phyloP scores from a whole-genome alignment of 495 filamentous ascomycete species.

The Penicillium goetzii region DNA sequence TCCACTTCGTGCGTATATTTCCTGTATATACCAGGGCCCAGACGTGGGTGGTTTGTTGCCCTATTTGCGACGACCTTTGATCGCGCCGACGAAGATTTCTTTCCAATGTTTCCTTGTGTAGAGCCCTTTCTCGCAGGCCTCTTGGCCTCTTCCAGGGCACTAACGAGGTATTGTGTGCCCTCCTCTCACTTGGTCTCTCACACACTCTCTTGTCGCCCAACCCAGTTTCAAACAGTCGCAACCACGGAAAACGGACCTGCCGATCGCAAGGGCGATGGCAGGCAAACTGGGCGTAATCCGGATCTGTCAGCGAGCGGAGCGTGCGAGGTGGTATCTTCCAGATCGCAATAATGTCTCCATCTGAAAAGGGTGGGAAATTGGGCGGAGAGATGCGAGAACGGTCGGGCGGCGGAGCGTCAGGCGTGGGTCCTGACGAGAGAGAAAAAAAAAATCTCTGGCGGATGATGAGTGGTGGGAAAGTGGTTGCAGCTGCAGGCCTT shows the following conservation, averaged over 20 bases:
- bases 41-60: not conserved
- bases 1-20: constrained; percentile 1
- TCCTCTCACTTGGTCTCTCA: not conserved
- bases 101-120: not conserved
- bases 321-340: constrained; percentile 29
- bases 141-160: not conserved
- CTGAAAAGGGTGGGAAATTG: constrained; percentile 30
- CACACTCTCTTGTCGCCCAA: constrained; percentile 18
- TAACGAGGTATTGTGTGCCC: not conserved
- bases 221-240: constrained; percentile 14
- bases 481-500: constrained; percentile 30
- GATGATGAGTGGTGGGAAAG: constrained; percentile 28
- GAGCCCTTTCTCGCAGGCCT: not conserved
- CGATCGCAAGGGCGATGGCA: constrained; percentile 39
- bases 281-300: constrained; percentile 15
- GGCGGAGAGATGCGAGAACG: constrained; percentile 21
- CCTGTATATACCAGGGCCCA: not conserved
- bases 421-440: constrained; percentile 18
- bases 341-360: constrained; percentile 36
- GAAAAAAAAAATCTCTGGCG: constrained; percentile 8
- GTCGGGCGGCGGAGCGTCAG: constrained; percentile 32
- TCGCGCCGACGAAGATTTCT: not conserved
- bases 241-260: constrained; percentile 31
- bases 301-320: constrained; percentile 34
- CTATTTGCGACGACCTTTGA: not conserved